Percentiles rank a stretch among this genome's conserved stretches.
Evolutionary conservation across 345 rosid species (phyloP).

Genomic region (Alliaria petiolata): DNA sequence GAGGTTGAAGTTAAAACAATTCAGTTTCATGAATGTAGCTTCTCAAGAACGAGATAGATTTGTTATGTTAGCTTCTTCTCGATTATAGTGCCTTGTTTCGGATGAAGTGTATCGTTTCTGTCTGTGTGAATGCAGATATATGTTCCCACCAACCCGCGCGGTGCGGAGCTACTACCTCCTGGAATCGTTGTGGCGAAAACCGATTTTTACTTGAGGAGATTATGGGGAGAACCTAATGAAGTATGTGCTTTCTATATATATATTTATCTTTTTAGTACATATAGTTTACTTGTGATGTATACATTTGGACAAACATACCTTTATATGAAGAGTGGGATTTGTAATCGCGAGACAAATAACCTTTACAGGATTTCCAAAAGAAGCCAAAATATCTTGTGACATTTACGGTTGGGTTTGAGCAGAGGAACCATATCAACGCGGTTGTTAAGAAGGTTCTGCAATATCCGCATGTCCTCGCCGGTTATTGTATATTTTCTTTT

Average conservation of each 20-base stretch:
- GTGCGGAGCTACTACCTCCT: constrained; percentile 85
- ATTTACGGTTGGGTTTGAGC: constrained; percentile 79
- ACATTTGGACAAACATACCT: background rate
- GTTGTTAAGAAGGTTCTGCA: constrained; percentile 72
- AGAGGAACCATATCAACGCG: constrained; percentile 56
- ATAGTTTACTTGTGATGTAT: background rate
- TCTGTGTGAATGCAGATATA: constrained; percentile 50
- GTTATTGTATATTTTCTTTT: background rate
- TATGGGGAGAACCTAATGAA: constrained; percentile 96
- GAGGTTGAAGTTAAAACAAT: background rate
- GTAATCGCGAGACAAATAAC: background rate
- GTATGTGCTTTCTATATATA: constrained; percentile 36
- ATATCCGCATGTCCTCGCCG: background rate
- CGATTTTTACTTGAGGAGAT: constrained; percentile 74
- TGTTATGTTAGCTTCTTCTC: background rate
- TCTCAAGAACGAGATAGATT: background rate
- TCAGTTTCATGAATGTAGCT: constrained; percentile 1
- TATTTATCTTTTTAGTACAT: background rate
- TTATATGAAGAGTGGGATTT: background rate
- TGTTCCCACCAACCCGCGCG: constrained; percentile 82
- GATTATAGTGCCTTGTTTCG: background rate
- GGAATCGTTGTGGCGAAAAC: constrained; percentile 74
- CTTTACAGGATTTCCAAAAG: constrained; percentile 69
- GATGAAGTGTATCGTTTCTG: background rate
- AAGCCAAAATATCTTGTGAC: constrained; percentile 79